Base-by-base conservation (phyloP, 257 asterid species). In the Rehmannia glutinosa region DNA sequence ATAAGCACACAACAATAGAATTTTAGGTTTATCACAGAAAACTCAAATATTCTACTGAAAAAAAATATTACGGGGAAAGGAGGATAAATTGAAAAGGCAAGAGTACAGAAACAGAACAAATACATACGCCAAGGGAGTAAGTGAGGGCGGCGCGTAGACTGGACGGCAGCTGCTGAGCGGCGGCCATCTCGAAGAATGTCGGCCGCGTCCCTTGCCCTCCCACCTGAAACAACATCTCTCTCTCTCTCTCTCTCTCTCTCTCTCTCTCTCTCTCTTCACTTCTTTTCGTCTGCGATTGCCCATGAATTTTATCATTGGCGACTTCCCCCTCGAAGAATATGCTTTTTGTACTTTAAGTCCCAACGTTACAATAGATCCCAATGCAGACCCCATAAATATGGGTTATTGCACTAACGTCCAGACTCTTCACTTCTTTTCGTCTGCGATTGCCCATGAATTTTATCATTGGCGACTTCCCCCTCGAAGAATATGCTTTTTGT, bases 151-250 rank as follows among this genome's bases (percentile, higher is more conserved):
- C 96, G 64, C 99, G 86, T 58, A 94, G 83, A 77, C 99, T 94
- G 33, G 97, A 80, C 32, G 99, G 99, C n/a, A 94, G 90, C 86
- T 94, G 99, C 74, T 94, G 97, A 57, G 99, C 97, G 50, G 99
- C 99, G 16, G 99, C 83, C 99, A 94, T 94, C 84, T 94, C 99
- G 75, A 94, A 94, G 87, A 94, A 94, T 76, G 99, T 94, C 78
- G 97, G 99, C 70, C 99, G 97, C 52, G 87, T 85, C 62, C 99
- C 99, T 70, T 86, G 91, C 13, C 99, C 97, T 64, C 99, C 99
- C 56, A 94, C 99, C 87, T 94, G 99, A 84, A 94, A 94, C 89
- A 94, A 79, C 99, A 94, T 94, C 66, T 53, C 70, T 67, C 45
- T 53, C 61, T 53, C 59, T 35, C 20, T 12, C 15, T 41, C 23